Conservation (phyloP, 371 early-diverging fungal genomes). For the Syncephalastrum monosporum region DNA sequence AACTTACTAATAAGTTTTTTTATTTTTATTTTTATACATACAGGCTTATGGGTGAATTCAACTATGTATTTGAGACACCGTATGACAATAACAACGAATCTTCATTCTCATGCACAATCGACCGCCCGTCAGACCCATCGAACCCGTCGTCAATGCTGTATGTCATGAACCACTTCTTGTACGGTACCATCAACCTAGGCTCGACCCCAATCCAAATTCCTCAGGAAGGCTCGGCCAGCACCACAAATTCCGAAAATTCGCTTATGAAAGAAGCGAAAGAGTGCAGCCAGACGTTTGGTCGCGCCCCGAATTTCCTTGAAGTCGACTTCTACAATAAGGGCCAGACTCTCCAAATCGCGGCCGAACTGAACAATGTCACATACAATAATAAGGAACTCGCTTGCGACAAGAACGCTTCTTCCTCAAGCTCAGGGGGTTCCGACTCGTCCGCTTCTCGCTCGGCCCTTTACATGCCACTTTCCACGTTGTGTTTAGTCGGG, state of each 20-base stretch:
- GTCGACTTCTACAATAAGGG: constrained; percentile 79
- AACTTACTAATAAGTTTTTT: too few species aligned
- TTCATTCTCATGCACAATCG: constrained; percentile 47
- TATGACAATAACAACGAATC: constrained; percentile 42
- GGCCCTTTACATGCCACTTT: constrained; percentile 1
- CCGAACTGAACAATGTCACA: constrained; percentile 63
- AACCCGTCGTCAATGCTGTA: constrained; percentile 47
- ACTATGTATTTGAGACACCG: constrained; percentile 62
- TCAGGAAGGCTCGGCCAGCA: constrained; percentile 46
- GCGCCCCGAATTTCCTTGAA: constrained; percentile 67
- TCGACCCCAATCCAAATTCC: constrained; percentile 42
- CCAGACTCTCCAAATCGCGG: constrained; percentile 49
- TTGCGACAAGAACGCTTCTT: constrained; percentile 9
- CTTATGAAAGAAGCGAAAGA: constrained; percentile 43
- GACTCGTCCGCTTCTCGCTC: constrained; percentile 6
- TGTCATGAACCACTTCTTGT: constrained; percentile 62
- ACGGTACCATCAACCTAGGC: constrained; percentile 36
- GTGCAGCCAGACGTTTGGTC: constrained; percentile 47
- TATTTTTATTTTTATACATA: neutral
- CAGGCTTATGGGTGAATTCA: constrained; percentile 56
- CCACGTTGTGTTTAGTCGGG: constrained; percentile 2
- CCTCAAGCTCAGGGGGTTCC: neutral
- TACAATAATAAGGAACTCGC: constrained; percentile 23
- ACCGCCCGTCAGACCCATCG: constrained; percentile 48
- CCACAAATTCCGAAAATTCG: constrained; percentile 46